phyloP scores from a whole-genome alignment of 495 filamentous ascomycete species.

The Neurospora sp. region DNA sequence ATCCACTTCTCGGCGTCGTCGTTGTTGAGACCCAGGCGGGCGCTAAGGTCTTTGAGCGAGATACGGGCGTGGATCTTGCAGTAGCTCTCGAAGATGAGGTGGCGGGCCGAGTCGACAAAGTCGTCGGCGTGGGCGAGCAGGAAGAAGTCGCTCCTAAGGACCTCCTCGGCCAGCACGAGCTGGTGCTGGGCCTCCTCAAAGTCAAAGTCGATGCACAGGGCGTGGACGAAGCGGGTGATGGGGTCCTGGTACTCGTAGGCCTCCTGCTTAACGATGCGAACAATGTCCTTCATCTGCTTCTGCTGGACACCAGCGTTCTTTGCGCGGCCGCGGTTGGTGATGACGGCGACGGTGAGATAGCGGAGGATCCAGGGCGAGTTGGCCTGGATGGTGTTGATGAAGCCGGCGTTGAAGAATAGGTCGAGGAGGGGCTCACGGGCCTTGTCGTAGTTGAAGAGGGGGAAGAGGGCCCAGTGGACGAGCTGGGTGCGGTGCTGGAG shows the following conservation, averaged over 20 bases:
- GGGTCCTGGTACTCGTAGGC: constrained; percentile 95
- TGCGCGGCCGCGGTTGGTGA: constrained; percentile 80
- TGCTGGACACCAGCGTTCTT: constrained; percentile 81
- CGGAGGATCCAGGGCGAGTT: constrained; percentile 94
- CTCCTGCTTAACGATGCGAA: constrained; percentile 91
- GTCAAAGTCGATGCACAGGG: constrained; percentile 94
- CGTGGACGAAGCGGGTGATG: constrained; percentile 90
- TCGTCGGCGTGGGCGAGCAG: constrained; percentile 70
- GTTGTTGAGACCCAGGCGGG: constrained; percentile 74
- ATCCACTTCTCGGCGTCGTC: constrained; percentile 99
- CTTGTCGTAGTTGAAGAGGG: constrained; percentile 94
- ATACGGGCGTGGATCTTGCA: constrained; percentile 99
- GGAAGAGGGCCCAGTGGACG: constrained; percentile 97
- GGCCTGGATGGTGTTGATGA: constrained; percentile 99
- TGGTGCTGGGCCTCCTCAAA: constrained; percentile 96
- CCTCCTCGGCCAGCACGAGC: constrained; percentile 81
- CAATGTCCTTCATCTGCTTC: constrained; percentile 94
- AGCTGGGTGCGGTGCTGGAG: constrained; percentile 92
- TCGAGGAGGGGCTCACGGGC: constrained; percentile 86
- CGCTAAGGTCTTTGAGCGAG: constrained; percentile 92
- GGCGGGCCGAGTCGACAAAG: constrained; percentile 89
- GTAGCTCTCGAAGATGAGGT: constrained; percentile 95
- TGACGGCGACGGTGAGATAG: constrained; percentile 89
- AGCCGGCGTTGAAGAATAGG: constrained; percentile 88
- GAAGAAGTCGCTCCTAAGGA: constrained; percentile 93